Percentiles rank a stretch among this genome's conserved stretches.
These are phyloP conservation scores for Pleurotus djamor DNA, from an alignment of 768 basidiomycete species.

Conservation along the genomic window DNA sequence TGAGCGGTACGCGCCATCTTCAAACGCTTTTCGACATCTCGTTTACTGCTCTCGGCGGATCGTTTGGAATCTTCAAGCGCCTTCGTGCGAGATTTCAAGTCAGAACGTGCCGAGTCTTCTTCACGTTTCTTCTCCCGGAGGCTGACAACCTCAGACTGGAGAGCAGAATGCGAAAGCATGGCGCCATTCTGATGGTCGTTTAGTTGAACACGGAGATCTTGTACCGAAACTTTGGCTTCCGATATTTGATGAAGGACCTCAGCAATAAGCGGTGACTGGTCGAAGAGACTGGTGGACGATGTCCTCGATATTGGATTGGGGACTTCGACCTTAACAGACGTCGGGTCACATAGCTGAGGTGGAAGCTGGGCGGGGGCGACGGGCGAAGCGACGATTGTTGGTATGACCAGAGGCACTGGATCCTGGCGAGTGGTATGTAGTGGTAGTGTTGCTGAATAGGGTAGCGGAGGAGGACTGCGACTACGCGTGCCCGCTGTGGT, in stretches of 20 bases:
- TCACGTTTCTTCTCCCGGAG: slow-evolving; percentile 74
- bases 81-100: slow-evolving; percentile 84
- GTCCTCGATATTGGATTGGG: slow-evolving; percentile 31
- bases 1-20: slow-evolving; percentile 64
- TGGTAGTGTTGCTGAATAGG: slow-evolving; percentile 79
- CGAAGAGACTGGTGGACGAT: slow-evolving; percentile 41
- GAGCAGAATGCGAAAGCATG: slow-evolving; percentile 53
- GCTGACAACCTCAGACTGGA: slow-evolving; percentile 75
- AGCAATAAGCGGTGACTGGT: slow-evolving; percentile 67
- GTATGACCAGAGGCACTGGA: slow-evolving; percentile 17
- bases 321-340: background rate
- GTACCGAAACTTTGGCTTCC: slow-evolving; percentile 53
- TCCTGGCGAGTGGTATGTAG: slow-evolving; percentile 53
- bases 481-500: slow-evolving; percentile 43
- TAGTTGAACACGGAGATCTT: slow-evolving; percentile 71
- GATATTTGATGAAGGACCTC: slow-evolving; percentile 79
- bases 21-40: slow-evolving; percentile 88
- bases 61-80: slow-evolving; percentile 85
- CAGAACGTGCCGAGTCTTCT: slow-evolving; percentile 77
- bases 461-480: slow-evolving; percentile 80
- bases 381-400: slow-evolving; percentile 16
- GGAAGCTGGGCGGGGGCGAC: slow-evolving; percentile 17
- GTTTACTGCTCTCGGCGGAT: slow-evolving; percentile 71
- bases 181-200: slow-evolving; percentile 56
- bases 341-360: slow-evolving; percentile 19